Evolutionary conservation across 129 eudicot species (phyloP), one percentile per base, ranked within the genome.

Genomic region (Flaveria trinervia): DNA sequence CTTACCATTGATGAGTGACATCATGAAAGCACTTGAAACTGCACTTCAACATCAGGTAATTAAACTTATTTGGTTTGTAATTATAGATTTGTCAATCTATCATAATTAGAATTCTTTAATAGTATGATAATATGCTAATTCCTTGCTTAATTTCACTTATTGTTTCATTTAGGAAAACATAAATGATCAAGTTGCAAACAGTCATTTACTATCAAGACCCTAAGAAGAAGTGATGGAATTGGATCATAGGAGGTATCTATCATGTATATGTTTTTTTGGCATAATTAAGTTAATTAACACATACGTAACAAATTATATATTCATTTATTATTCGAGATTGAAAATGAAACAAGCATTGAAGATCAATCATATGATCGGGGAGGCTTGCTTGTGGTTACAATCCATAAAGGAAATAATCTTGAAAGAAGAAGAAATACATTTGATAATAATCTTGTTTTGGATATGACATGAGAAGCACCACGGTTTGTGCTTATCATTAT

Each of bases 371-470:
- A 88, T 46, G 80, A 74, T 1, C 82, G 81, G 2, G 93, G 93
- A 30, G 97, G 97, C 9, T 49, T 91, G 85, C 93, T 86, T 28
- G 93, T 88, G 15, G 81, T 90, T 67, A 85, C 67, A 30, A 72
- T 90, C 75, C 92, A 90, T 56, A 85, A 90, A 82, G 92, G 78
- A 77, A 85, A 86, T 78, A 88, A 84, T 73, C 59, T 86, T 51
- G 3, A 0, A 26, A 90, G 87, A 84, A 90, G 90, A 56, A 90
- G 85, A 65, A 66, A 85, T 76, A 87, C 92, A 10, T 85, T 84
- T 1, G 89, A n/a, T n/a, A n/a, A n/a, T n/a, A n/a, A n/a, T n/a
- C n/a, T n/a, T n/a, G n/a, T n/a, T n/a, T n/a, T n/a, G n/a, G n/a
- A n/a, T n/a, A n/a, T n/a, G n/a, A n/a, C n/a, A n/a, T n/a, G n/a